Conservation (phyloP, 805 yeast genomes). For the Blastobotrys terrestris region DNA sequence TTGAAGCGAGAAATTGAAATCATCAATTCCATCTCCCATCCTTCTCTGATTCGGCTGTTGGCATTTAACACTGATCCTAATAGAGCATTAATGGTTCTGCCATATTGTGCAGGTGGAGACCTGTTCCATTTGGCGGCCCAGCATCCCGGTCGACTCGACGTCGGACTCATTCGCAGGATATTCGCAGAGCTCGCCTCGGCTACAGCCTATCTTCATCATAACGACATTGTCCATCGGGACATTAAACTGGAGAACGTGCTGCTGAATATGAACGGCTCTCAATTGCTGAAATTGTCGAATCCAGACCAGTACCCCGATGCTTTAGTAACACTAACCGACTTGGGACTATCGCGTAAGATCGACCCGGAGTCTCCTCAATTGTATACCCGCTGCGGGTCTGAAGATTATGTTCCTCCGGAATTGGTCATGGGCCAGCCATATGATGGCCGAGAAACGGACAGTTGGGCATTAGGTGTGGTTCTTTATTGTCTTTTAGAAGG, state of each 20-base stretch:
- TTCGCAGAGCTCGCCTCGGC: slow-evolving; percentile 69
- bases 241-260: slow-evolving; percentile 81
- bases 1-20: slow-evolving; percentile 70
- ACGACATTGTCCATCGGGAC: slow-evolving; percentile 79
- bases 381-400: slow-evolving; percentile 91
- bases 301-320: slow-evolving; percentile 26
- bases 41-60: slow-evolving; percentile 58
- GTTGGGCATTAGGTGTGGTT: slow-evolving; percentile 95
- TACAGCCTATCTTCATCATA: slow-evolving; percentile 61
- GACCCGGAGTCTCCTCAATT: slow-evolving; percentile 56
- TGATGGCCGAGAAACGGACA: slow-evolving; percentile 84
- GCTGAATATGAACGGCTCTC: slow-evolving; percentile 23
- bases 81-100: slow-evolving; percentile 51
- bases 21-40: slow-evolving; percentile 44
- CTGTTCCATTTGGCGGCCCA: slow-evolving; percentile 55
- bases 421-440: slow-evolving; percentile 83
- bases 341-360: slow-evolving; percentile 76
- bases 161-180: slow-evolving; percentile 50
- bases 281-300: slow-evolving; percentile 9
- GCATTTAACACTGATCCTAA: slow-evolving; percentile 34
- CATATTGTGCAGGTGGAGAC: slow-evolving; percentile 83
- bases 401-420: slow-evolving; percentile 95
- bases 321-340: slow-evolving; percentile 67
- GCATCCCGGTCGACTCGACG: slow-evolving; percentile 38
- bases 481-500: slow-evolving; percentile 79